These are phyloP conservation scores for Camillea tinctor DNA, from an alignment of 2,329 filamentous ascomycete species.

Conservation along the genomic window DNA sequence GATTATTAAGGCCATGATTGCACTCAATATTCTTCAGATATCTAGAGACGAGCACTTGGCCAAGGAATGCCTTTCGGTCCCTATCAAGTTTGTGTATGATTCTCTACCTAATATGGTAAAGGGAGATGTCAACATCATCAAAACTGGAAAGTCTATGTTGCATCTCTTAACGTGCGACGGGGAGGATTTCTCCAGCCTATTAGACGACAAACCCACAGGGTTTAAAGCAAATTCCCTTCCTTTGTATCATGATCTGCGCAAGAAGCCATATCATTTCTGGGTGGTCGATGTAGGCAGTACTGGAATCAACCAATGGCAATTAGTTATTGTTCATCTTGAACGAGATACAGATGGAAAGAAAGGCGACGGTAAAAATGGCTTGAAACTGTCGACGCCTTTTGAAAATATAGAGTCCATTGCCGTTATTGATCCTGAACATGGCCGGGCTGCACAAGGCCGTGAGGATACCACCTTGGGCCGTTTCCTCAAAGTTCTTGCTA, in stretches of 20 bases:
- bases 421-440: conserved; percentile 15
- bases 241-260: neutral
- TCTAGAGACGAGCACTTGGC: conserved; percentile 4
- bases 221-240: neutral
- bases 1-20: neutral
- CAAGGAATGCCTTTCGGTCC: neutral
- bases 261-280: conserved; percentile 20
- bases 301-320: conserved; percentile 6
- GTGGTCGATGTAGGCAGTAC: conserved; percentile 8
- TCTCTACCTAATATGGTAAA: conserved; percentile 12
- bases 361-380: neutral
- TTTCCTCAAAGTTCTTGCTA: neutral
- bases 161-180: neutral
- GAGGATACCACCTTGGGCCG: neutral
- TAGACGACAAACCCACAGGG: neutral
- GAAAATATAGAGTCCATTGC: conserved; percentile 4
- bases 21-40: conserved; percentile 5
- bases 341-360: no score
- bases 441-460: neutral
- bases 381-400: neutral
- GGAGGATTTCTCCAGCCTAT: neutral
- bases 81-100: conserved; percentile 10
- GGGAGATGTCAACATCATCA: conserved; percentile 8
- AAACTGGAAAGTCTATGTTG: neutral
- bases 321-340: conserved; percentile 12